Evolutionary conservation across 768 basidiomycete genomes (phyloP).

Genomic region (Coprinopsis cinerea): DNA sequence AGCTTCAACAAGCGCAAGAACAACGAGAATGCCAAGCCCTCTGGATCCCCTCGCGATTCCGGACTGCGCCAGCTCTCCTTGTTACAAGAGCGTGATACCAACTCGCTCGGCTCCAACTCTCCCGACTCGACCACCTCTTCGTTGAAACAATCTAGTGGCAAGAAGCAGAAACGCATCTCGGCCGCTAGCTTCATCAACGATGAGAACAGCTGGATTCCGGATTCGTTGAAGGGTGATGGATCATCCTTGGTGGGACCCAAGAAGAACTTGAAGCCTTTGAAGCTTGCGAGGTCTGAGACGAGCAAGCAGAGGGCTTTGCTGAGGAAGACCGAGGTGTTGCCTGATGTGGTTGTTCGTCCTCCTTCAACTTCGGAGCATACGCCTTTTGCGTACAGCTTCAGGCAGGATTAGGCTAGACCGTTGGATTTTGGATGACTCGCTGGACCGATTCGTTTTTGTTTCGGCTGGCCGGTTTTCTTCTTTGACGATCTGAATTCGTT

Average conservation of each 20-base stretch:
- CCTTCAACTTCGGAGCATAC: conserved; percentile 46
- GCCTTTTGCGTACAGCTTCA: conserved; percentile 39
- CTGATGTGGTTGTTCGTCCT: conserved; percentile 56
- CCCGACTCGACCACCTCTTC: conserved; percentile 23
- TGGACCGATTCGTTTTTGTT: neutral
- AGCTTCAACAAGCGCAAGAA: conserved; percentile 38
- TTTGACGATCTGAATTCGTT: neutral
- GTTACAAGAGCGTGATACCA: conserved; percentile 49
- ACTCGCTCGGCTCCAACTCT: conserved; percentile 23
- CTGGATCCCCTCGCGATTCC: conserved; percentile 32
- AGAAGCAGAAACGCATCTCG: conserved; percentile 38
- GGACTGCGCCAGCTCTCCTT: conserved; percentile 60
- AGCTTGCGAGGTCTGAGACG: conserved; percentile 57
- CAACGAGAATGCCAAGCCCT: conserved; percentile 26
- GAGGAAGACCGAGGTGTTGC: conserved; percentile 49
- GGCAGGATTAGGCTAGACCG: conserved; percentile 25
- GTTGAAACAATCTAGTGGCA: conserved; percentile 49
- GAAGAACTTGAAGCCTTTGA: conserved; percentile 54
- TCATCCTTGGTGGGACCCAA: too few species aligned
- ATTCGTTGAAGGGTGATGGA: too few species aligned
- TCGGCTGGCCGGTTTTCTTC: too few species aligned
- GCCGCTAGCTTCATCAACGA: conserved; percentile 24
- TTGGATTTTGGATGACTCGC: conserved; percentile 11
- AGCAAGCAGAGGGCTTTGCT: conserved; percentile 53
- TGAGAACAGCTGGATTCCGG: conserved; percentile 37